Conservation (phyloP, 208 protist species). For the Leishmania turanica region DNA sequence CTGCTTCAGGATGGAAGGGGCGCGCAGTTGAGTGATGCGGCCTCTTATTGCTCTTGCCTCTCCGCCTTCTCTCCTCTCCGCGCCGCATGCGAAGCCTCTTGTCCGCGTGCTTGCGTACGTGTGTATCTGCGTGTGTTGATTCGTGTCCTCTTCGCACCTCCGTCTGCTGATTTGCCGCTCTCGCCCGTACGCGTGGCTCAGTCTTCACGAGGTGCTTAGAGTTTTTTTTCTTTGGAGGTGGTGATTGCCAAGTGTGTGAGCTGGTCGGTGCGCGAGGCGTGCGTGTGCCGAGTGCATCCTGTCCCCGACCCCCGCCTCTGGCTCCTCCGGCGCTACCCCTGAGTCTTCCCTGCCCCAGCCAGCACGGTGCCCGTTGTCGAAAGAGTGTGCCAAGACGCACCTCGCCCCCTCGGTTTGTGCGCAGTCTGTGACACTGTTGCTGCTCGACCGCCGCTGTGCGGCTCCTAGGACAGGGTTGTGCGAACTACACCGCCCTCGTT, state of each 20-base stretch:
- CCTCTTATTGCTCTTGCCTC: background rate
- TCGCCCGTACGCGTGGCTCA: background rate
- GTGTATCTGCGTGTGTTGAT: background rate
- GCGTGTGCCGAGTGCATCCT: background rate
- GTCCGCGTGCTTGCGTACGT: background rate
- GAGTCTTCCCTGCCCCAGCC: background rate
- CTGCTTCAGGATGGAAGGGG: background rate
- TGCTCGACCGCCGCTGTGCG: background rate
- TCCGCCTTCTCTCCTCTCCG: background rate
- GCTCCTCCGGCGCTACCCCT: background rate
- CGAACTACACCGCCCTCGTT: background rate
- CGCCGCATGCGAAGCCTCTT: too few relatives aligned
- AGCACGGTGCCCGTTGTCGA: background rate
- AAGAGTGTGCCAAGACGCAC: background rate
- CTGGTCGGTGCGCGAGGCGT: background rate
- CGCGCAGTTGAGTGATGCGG: background rate
- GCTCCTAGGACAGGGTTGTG: background rate
- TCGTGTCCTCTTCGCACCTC: background rate
- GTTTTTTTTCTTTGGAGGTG: background rate
- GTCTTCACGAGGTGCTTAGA: background rate
- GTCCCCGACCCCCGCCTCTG: background rate
- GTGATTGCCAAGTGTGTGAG: background rate
- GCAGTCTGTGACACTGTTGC: background rate
- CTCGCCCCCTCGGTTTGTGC: background rate
- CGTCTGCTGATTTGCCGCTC: background rate